phyloP scores from a whole-genome alignment of 1,139 yeast genomes.

The Ogataea hybrid region DNA sequence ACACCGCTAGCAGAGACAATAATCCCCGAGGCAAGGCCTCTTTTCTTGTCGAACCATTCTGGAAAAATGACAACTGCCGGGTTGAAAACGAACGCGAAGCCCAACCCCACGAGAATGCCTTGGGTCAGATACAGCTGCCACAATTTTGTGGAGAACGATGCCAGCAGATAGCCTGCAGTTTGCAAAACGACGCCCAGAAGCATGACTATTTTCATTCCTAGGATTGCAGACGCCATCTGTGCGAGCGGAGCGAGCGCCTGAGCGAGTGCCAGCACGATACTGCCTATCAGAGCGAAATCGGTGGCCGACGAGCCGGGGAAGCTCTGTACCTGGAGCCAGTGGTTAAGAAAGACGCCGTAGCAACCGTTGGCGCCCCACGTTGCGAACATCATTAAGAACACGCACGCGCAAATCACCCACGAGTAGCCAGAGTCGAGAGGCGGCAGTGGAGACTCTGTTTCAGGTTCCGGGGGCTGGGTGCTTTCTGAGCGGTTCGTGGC shows the following conservation, averaged over 20 bases:
- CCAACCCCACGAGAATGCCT: constrained; percentile 45
- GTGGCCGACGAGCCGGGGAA: constrained; percentile 43
- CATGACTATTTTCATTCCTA: constrained; percentile 27
- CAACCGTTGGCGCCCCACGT: constrained; percentile 54
- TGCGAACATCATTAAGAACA: constrained; percentile 23
- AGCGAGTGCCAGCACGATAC: constrained; percentile 44
- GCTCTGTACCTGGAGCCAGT: constrained; percentile 34
- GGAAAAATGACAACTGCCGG: constrained; percentile 47
- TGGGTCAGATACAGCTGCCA: constrained; percentile 53
- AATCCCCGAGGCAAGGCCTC: constrained; percentile 47
- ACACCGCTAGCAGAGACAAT: constrained; percentile 48
- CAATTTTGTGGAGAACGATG: constrained; percentile 44
- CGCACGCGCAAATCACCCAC: constrained; percentile 24
- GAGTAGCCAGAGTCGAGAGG: constrained; percentile 25
- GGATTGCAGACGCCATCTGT: constrained; percentile 35
- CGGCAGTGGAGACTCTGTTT: constrained; percentile 9
- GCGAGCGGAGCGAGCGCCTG: constrained; percentile 44
- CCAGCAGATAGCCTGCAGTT: constrained; percentile 43
- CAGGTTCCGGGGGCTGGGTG: not conserved
- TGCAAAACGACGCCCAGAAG: constrained; percentile 39
- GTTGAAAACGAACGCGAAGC: constrained; percentile 43
- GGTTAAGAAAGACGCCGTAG: constrained; percentile 47
- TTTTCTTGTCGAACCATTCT: constrained; percentile 45
- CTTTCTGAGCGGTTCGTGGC: constrained; percentile 21
- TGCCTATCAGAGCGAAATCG: constrained; percentile 50